Evolutionary conservation across 129 eudicot genomes (phyloP).

Genomic region (Ambrosia artemisiifolia): DNA sequence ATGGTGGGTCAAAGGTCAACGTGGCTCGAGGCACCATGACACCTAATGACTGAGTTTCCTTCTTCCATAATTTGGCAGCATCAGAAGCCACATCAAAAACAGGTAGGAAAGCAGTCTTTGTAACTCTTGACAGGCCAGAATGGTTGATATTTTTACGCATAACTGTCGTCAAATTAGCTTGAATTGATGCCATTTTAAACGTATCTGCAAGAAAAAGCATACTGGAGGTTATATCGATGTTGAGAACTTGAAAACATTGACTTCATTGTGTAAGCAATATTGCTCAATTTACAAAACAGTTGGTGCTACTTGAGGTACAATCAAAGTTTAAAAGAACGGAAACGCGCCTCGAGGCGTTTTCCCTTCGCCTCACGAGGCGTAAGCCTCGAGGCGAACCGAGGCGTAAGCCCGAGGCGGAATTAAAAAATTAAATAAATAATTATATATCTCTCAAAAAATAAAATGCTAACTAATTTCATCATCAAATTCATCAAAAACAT

Average conservation of each 20-base stretch:
- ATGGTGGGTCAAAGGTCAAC: conserved; percentile 78
- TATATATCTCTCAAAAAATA: too few relatives aligned
- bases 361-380: too few relatives aligned
- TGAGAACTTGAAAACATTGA: background rate
- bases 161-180: conserved; percentile 64
- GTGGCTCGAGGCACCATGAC: conserved; percentile 61
- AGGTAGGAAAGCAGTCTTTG: conserved; percentile 61
- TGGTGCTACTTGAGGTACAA: background rate
- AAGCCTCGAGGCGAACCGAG: too few relatives aligned
- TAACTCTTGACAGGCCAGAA: conserved; percentile 39
- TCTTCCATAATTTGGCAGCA: conserved; percentile 37
- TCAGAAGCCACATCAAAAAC: conserved; percentile 49
- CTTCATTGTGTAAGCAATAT: background rate
- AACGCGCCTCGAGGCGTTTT: too few relatives aligned
- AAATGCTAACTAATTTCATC: too few relatives aligned
- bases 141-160: conserved; percentile 53
- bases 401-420: too few relatives aligned
- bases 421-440: too few relatives aligned
- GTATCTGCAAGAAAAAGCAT: conserved; percentile 1
- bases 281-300: background rate
- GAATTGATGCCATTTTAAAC: conserved; percentile 68
- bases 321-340: too few relatives aligned
- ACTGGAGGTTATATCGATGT: background rate
- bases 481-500: too few relatives aligned
- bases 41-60: conserved; percentile 33